phyloP scores from a whole-genome alignment of 2,329 filamentous ascomycete genomes.

The Ophiostoma angusticollis region DNA sequence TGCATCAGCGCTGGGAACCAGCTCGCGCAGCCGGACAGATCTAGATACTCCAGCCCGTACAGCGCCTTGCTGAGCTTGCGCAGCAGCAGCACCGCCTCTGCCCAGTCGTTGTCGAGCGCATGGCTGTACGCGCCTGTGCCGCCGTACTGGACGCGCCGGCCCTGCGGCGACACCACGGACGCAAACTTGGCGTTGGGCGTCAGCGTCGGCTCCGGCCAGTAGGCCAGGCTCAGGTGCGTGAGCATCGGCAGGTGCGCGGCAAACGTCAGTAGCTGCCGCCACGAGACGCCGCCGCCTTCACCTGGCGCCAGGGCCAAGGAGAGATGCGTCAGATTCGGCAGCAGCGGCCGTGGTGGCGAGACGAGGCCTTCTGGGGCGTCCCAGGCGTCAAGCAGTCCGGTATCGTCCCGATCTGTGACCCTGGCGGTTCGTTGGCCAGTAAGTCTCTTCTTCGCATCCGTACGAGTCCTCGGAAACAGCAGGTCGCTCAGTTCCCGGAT shows the following conservation, averaged over 20 bases:
- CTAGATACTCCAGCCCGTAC: constrained; percentile 47
- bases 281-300: constrained; percentile 27
- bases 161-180: constrained; percentile 32
- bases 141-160: constrained; percentile 35
- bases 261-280: constrained; percentile 45
- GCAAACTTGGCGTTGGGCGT: constrained; percentile 39
- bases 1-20: constrained; percentile 40
- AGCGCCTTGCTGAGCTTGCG: constrained; percentile 39
- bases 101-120: constrained; percentile 44
- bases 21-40: constrained; percentile 44
- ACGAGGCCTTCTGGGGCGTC: constrained; percentile 23
- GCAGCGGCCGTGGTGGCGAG: constrained; percentile 25
- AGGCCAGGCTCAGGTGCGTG: constrained; percentile 48
- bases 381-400: constrained; percentile 37
- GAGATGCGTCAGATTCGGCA: constrained; percentile 48
- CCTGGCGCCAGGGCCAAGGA: constrained; percentile 39
- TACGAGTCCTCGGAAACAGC: constrained; percentile 26
- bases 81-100: constrained; percentile 43
- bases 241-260: constrained; percentile 38
- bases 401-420: too few species aligned
- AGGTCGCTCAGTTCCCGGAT: constrained; percentile 40
- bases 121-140: constrained; percentile 47
- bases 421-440: too few species aligned
- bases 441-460: neutral
- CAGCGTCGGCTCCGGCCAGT: constrained; percentile 48